phyloP scores from a whole-genome alignment of 768 basidiomycete species.

The Hygrophorus pudorinus region DNA sequence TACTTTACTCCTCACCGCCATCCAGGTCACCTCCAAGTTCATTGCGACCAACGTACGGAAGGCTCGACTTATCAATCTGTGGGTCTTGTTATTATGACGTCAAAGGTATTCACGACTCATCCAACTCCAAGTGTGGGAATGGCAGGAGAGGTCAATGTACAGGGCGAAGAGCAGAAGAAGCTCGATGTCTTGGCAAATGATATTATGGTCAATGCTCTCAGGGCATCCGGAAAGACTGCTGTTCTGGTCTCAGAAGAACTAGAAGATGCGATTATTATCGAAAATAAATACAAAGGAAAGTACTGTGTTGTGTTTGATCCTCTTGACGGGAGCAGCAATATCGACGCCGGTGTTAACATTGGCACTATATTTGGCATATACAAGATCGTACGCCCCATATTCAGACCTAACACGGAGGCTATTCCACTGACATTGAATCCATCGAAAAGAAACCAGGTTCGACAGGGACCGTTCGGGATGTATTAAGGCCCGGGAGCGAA shows the following conservation, averaged over 20 bases:
- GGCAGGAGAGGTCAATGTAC: constrained; percentile 93
- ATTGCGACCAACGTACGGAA: constrained; percentile 97
- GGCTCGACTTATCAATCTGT: constrained; percentile 96
- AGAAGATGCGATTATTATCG: constrained; percentile 87
- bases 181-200: constrained; percentile 96
- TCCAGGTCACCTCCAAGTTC: constrained; percentile 94
- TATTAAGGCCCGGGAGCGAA: constrained; percentile 85
- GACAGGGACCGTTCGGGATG: constrained; percentile 73
- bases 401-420: neutral
- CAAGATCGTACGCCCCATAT: constrained; percentile 53
- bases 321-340: constrained; percentile 91
- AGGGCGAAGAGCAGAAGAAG: constrained; percentile 99
- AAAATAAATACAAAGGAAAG: constrained; percentile 66
- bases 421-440: neutral
- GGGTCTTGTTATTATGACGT: constrained; percentile 21
- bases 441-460: constrained; percentile 58
- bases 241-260: constrained; percentile 96
- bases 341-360: constrained; percentile 97
- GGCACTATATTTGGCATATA: constrained; percentile 98
- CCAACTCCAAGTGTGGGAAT: constrained; percentile 69
- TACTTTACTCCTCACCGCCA: constrained; percentile 88
- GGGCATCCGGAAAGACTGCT: constrained; percentile 92
- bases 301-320: constrained; percentile 99
- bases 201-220: constrained; percentile 97
- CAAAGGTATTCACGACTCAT: constrained; percentile 5